A percentile compares a stretch with the other conserved stretches of the same genome.
Evolutionary conservation across 2,329 filamentous ascomycete species (phyloP).

Genomic region (Botrytis fragariae): DNA sequence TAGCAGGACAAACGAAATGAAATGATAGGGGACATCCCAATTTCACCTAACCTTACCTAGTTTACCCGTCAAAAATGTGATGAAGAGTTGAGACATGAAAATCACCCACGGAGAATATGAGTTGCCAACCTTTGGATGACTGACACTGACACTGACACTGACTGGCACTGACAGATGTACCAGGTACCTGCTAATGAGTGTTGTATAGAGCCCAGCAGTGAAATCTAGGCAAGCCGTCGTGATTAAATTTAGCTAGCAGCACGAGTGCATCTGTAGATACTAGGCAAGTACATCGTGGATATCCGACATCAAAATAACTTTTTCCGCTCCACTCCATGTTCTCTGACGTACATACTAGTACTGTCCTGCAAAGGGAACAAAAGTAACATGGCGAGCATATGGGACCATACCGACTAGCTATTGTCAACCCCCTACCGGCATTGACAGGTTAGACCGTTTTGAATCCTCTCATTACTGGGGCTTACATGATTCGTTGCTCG

Average conservation of each 20-base stretch:
- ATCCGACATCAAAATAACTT: not conserved
- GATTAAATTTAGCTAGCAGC: too few species aligned
- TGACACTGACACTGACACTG: not conserved
- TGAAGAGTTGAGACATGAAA: not conserved
- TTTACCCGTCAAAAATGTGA: not conserved
- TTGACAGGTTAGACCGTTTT: not conserved
- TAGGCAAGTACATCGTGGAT: not conserved
- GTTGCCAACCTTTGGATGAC: not conserved
- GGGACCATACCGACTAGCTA: not conserved
- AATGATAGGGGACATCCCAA: not conserved
- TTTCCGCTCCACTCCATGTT: not conserved
- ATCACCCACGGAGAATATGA: not conserved
- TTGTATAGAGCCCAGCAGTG: too few species aligned
- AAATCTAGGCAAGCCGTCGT: too few species aligned
- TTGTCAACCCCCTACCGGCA: not conserved
- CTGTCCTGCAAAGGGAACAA: not conserved
- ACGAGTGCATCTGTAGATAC: too few species aligned
- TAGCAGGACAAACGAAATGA: not conserved
- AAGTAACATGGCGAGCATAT: not conserved
- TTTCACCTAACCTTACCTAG: not conserved
- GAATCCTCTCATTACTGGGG: not conserved
- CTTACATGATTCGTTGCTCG: slow-evolving; percentile 3
- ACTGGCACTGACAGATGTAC: not conserved
- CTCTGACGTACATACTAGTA: not conserved
- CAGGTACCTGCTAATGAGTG: not conserved